These are phyloP conservation scores for Ilex paraguariensis DNA, from an alignment of 305 asterid genomes.

Conservation along the genomic window DNA sequence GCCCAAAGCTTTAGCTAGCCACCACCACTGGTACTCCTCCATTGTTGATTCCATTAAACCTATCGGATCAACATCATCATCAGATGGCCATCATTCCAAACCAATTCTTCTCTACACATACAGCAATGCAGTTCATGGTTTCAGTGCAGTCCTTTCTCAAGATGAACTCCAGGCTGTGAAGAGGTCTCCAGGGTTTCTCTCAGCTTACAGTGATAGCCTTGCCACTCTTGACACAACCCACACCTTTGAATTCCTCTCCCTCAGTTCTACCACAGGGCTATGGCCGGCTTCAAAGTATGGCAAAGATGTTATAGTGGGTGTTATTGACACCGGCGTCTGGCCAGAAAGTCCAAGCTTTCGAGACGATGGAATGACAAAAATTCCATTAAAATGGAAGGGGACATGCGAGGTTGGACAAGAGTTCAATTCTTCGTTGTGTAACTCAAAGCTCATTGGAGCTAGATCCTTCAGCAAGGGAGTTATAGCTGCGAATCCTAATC, in stretches of 20 bases:
- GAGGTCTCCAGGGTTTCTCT: constrained; percentile 34
- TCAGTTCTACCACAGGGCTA: constrained; percentile 28
- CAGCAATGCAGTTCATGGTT: constrained; percentile 36
- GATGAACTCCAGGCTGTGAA: constrained; percentile 25
- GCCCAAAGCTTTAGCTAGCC: constrained; percentile 30
- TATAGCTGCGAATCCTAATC: constrained; percentile 21
- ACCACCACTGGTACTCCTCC: constrained; percentile 38
- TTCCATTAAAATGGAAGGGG: constrained; percentile 51
- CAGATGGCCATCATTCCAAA: neutral
- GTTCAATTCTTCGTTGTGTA: constrained; percentile 43
- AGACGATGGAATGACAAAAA: constrained; percentile 38
- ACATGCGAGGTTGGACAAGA: constrained; percentile 36
- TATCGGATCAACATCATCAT: neutral
- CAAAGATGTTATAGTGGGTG: constrained; percentile 43
- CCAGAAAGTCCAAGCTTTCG: constrained; percentile 43
- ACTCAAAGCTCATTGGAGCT: constrained; percentile 39
- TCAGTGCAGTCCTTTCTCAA: constrained; percentile 32
- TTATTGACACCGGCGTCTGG: constrained; percentile 44
- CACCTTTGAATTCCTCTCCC: constrained; percentile 29
- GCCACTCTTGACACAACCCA: constrained; percentile 42
- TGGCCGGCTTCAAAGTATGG: constrained; percentile 54
- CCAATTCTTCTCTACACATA: constrained; percentile 32
- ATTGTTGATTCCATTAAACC: constrained; percentile 18
- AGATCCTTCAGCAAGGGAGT: constrained; percentile 34
- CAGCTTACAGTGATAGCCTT: constrained; percentile 31